These are phyloP conservation scores for Annona squamosa DNA, from an alignment of 164 flowering plant species.

Conservation along the genomic window DNA sequence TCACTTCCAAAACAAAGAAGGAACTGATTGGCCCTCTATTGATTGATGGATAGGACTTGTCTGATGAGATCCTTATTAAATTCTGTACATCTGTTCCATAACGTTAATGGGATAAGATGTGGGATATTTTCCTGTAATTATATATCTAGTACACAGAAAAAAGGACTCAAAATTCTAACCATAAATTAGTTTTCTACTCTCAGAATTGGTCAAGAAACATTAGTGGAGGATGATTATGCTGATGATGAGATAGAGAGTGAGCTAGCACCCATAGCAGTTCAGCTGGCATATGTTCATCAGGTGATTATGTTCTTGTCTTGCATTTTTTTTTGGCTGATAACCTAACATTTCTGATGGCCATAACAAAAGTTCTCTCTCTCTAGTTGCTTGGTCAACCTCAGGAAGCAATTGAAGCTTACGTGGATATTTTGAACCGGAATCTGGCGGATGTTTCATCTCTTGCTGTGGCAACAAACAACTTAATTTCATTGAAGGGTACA, in stretches of 20 bases:
- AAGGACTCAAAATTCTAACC: neutral
- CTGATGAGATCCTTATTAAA: neutral
- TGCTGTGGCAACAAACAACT: constrained; percentile 85
- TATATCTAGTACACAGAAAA: neutral
- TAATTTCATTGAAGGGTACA: constrained; percentile 64
- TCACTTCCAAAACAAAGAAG: neutral
- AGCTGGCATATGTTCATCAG: constrained; percentile 92
- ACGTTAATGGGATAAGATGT: neutral
- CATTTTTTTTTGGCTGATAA: neutral
- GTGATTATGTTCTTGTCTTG: constrained; percentile 22
- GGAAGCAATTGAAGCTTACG: constrained; percentile 64
- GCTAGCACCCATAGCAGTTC: constrained; percentile 86
- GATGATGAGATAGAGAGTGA: constrained; percentile 91
- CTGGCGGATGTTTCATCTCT: constrained; percentile 73
- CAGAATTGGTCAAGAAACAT: constrained; percentile 90
- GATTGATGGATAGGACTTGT: neutral
- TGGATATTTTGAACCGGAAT: constrained; percentile 52
- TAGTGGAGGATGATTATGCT: constrained; percentile 77
- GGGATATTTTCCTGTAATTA: neutral
- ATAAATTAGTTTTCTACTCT: neutral
- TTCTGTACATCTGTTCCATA: neutral
- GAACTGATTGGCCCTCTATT: neutral
- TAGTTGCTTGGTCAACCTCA: constrained; percentile 67
- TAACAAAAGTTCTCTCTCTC: constrained; percentile 12
- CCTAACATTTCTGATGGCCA: neutral